These are phyloP conservation scores for Elaeis oleifera DNA, from an alignment of 202 grass and related monocot genomes.

Conservation along the genomic window DNA sequence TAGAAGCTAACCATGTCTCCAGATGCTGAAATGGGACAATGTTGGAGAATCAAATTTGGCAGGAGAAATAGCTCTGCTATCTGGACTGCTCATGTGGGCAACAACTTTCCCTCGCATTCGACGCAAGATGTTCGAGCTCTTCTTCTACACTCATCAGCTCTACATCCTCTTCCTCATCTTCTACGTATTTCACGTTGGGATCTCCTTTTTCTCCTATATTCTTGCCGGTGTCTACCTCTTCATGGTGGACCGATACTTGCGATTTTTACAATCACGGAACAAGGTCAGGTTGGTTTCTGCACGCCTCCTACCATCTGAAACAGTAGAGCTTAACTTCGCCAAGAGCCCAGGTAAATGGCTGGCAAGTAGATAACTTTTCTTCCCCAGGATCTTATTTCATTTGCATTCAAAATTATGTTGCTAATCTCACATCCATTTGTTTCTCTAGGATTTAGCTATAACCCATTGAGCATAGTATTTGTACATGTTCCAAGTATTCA, in stretches of 20 bases:
- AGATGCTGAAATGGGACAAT: constrained; percentile 50
- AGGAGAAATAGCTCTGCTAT: constrained; percentile 37
- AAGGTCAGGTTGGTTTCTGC: constrained; percentile 36
- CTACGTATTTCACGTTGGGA: constrained; percentile 43
- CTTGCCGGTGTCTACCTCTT: constrained; percentile 46
- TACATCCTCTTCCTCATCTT: constrained; percentile 43
- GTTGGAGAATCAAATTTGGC: constrained; percentile 27
- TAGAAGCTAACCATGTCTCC: background rate
- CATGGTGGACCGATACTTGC: constrained; percentile 47
- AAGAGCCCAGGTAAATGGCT: constrained; percentile 28
- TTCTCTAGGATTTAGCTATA: constrained; percentile 29
- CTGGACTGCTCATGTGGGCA: constrained; percentile 35
- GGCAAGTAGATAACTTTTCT: too few relatives aligned
- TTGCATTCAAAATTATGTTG: too few relatives aligned
- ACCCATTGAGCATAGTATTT: constrained; percentile 45
- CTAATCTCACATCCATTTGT: background rate
- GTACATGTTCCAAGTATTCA: constrained; percentile 40
- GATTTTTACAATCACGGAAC: constrained; percentile 46
- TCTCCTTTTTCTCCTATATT: constrained; percentile 22
- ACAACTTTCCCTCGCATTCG: constrained; percentile 36
- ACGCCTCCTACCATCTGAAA: constrained; percentile 34
- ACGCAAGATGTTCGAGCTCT: constrained; percentile 48
- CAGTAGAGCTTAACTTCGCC: constrained; percentile 55
- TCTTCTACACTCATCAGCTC: constrained; percentile 57
- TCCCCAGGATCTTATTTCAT: too few relatives aligned